Evolutionary conservation across 2,329 filamentous ascomycete species (phyloP).

Genomic region (Phaeoacremonium minimum): DNA sequence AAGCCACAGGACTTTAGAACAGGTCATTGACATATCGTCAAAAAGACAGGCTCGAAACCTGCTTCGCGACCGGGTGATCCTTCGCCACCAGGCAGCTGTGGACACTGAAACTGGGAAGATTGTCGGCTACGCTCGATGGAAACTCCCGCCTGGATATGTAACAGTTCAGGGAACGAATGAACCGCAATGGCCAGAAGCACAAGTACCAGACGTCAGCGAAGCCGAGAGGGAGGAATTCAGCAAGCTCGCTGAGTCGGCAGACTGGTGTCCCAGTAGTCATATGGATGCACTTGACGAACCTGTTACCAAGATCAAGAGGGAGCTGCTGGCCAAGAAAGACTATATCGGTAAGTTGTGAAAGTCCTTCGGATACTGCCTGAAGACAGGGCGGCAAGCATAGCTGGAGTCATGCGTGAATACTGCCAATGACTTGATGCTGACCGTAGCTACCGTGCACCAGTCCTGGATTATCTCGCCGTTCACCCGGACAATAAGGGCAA

Average conservation of each 20-base stretch:
- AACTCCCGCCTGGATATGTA: constrained; percentile 5
- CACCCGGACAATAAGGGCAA: constrained; percentile 14
- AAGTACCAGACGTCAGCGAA: constrained; percentile 9
- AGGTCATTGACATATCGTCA: constrained; percentile 3
- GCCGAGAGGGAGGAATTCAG: constrained; percentile 8
- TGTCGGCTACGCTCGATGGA: constrained; percentile 16
- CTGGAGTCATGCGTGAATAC: background rate
- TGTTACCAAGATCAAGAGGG: constrained; percentile 5
- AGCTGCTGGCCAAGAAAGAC: constrained; percentile 7
- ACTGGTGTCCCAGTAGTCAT: constrained; percentile 7
- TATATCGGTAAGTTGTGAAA: constrained; percentile 13
- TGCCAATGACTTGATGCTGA: background rate
- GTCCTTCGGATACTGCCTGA: background rate
- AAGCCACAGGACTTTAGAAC: constrained; percentile 2
- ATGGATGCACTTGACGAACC: constrained; percentile 9
- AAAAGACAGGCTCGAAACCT: constrained; percentile 9
- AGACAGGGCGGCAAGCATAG: background rate
- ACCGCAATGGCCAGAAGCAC: constrained; percentile 10
- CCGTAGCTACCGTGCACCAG: constrained; percentile 6
- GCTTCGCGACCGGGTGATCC: constrained; percentile 8
- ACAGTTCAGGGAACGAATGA: constrained; percentile 1
- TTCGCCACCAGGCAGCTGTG: constrained; percentile 16
- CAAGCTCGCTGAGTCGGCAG: constrained; percentile 7
- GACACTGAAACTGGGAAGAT: constrained; percentile 12
- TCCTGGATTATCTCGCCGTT: constrained; percentile 18